Conservation (phyloP, 352 stramenopile genomes). For the Globisporangium megalacanthum region DNA sequence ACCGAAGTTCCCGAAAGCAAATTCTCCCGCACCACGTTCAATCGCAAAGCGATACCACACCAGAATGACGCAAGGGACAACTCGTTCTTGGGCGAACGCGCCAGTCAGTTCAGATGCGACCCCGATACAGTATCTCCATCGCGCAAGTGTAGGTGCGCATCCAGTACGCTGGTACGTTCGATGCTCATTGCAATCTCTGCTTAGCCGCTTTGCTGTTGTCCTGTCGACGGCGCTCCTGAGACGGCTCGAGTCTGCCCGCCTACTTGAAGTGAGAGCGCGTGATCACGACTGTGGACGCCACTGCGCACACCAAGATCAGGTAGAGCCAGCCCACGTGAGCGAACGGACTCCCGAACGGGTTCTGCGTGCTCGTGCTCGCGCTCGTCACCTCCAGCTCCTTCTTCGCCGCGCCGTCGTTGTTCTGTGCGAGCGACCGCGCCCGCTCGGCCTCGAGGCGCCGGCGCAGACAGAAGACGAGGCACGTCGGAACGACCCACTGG, state of each 20-base stretch:
- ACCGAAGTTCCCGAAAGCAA: too few relatives aligned
- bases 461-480: constrained; percentile 68
- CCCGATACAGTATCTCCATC: too few relatives aligned
- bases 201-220: background rate
- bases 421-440: background rate
- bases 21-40: too few relatives aligned
- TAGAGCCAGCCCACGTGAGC: constrained; percentile 59
- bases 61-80: too few relatives aligned
- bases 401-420: background rate
- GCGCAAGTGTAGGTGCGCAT: too few relatives aligned
- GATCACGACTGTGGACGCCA: constrained; percentile 61
- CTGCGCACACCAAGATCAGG: constrained; percentile 53
- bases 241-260: background rate
- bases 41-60: too few relatives aligned
- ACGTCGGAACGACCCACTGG: constrained; percentile 82
- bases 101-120: too few relatives aligned
- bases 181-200: background rate
- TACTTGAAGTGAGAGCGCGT: constrained; percentile 49
- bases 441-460: constrained; percentile 37
- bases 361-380: constrained; percentile 21
- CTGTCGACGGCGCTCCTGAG: background rate
- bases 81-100: too few relatives aligned
- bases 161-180: too few relatives aligned
- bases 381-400: background rate
- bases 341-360: constrained; percentile 79